Base-by-base conservation (phyloP, 495 filamentous ascomycete species). In the Penicillium canescens region DNA sequence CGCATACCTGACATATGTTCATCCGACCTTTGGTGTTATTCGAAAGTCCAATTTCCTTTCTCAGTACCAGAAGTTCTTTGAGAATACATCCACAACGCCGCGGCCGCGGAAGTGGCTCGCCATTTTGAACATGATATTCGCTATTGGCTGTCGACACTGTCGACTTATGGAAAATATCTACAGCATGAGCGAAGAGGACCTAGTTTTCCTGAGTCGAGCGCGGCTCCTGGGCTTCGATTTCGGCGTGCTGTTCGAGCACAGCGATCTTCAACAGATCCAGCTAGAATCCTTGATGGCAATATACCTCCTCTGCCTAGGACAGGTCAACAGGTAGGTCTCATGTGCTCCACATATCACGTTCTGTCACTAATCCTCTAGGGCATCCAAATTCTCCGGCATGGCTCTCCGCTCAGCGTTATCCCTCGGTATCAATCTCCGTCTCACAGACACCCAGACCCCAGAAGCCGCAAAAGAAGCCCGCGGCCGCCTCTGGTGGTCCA, bases 51-150 rank as follows among this genome's bases (percentile, higher is more conserved):
- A 63, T 1, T 80, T 77, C 44, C 62, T 55, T 0, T 40, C 64
- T 11, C 77, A 81, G 53, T 81, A 79, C 60, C 60, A 59, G 23
- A 50, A 66, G 24, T 75, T 76, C 41, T 72, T 60, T 31, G 59
- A 58, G 11, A 34, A 42, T 3, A 42, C 33, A 7, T 42, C 64
- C 28, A 9, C 28, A 6, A 31, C 28, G 10, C 56, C 54, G 3
- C 68, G 74, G 1, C 64, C 65, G 0, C 53, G 45, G 9, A 69
- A 77, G 41, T 87, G 82, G 83, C 72, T 84, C 11, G 80, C 81
- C 0, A 80, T 82, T 14, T 46, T 87, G 34, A 88, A 89, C 58
- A 70, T 87, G 53, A 75, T 88, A 28, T 85, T 88, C 55, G 86
- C 86, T 3, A 82, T 88, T 55, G 80, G 78, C 6, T 67, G 77